phyloP scores from a whole-genome alignment of 352 stramenopile species.

The Phytophthora pini region DNA sequence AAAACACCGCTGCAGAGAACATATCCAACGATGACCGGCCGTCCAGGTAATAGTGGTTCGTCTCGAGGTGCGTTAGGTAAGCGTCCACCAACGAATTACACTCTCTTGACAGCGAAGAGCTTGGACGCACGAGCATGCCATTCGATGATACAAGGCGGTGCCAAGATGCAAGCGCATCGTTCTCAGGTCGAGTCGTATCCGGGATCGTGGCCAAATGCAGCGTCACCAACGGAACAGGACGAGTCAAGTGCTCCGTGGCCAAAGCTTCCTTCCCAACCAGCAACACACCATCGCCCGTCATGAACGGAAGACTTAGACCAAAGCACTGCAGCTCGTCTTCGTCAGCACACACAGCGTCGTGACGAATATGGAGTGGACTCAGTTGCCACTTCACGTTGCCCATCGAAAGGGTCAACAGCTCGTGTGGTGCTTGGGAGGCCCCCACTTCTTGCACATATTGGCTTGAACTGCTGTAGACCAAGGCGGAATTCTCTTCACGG shows the following conservation, averaged over 20 bases:
- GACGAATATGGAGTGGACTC: slow-evolving; percentile 33
- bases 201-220: slow-evolving; percentile 29
- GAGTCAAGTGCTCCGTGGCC: slow-evolving; percentile 18
- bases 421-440: slow-evolving; percentile 18
- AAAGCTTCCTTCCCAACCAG: slow-evolving; percentile 43
- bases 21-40: slow-evolving; percentile 31
- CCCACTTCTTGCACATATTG: slow-evolving; percentile 19
- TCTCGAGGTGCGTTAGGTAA: slow-evolving; percentile 41
- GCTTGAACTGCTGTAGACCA: slow-evolving; percentile 36
- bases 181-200: slow-evolving; percentile 17
- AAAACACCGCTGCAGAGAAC: slow-evolving; percentile 51
- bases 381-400: slow-evolving; percentile 51
- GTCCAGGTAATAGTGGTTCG: slow-evolving; percentile 42
- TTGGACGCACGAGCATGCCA: slow-evolving; percentile 35
- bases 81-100: slow-evolving; percentile 45
- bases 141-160: slow-evolving; percentile 37
- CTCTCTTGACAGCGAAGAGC: slow-evolving; percentile 1
- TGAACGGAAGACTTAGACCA: slow-evolving; percentile 46
- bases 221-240: slow-evolving; percentile 25
- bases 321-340: slow-evolving; percentile 32
- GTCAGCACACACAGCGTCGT: slow-evolving; percentile 32
- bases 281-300: slow-evolving; percentile 23
- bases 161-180: slow-evolving; percentile 32
- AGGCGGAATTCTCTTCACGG: slow-evolving; percentile 19
- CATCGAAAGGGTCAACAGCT: slow-evolving; percentile 47